Evolutionary conservation across 1,139 yeast genomes (phyloP), one percentile per base, ranked within the genome.

Genomic region (Geotrichum aggregatum): DNA sequence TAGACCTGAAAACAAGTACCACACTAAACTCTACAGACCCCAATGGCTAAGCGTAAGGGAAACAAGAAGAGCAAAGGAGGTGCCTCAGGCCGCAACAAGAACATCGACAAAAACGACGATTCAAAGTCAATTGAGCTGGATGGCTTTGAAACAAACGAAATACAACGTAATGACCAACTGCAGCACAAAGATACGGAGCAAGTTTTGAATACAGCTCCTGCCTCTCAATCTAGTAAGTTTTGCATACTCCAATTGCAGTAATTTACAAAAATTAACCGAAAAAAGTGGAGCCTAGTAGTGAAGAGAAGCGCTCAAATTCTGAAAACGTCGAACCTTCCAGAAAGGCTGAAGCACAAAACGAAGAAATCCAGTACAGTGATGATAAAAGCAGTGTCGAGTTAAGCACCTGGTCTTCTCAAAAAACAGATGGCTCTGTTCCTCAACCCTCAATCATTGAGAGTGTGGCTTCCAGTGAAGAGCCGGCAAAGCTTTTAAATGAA

Each of bases 51-150:
- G 16, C 13, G 16, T 4, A 39, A 14, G 16, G 30, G 42, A 19
- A 21, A 39, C 16, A 39, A 39, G 18, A 39, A 39, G 42, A 21
- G 18, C 30, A 13, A n/a, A n/a, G n/a, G n/a, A n/a, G n/a, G 16
- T n/a, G 4, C 42, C 39, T 13, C 28, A 14, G 41, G 39, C 24
- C 45, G 35, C 5, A 28, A 14, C 13, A 42, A 42, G n/a, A 19
- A 28, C 24, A 21, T 5, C 3, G 47, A 43, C 13, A 42, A 28
- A 19, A 19, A 28, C 24, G 36, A 10, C 8, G 47, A 43, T 14
- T 18, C 36, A 7, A 40, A 39, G 22, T 38, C 49, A 30, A 47
- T 47, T 47, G 50, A 47, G 44, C 44, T 47, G 13, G 39, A 43
- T 22, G 47, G 45, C 14, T 14, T 42, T 14, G 28, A 42, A 14